Evolutionary conservation across 1,139 yeast genomes (phyloP).

Genomic region (Magnusiomyces magnusii): DNA sequence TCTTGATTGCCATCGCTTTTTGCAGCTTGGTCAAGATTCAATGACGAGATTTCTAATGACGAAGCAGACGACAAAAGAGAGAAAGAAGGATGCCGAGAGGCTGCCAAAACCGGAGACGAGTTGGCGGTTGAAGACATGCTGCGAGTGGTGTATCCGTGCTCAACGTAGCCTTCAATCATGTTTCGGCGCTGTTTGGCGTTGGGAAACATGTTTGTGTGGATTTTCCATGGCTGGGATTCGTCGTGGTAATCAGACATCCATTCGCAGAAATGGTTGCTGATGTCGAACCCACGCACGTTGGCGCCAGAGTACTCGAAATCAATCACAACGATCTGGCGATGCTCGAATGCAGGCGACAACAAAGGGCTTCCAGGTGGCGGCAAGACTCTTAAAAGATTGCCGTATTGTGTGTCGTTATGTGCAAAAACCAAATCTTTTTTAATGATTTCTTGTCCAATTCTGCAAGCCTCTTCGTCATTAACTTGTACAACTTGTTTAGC

Average conservation of each 20-base stretch:
- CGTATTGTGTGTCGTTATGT: constrained; percentile 95
- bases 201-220: constrained; percentile 57
- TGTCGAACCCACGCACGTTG: constrained; percentile 83
- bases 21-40: background rate
- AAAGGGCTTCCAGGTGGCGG: constrained; percentile 39
- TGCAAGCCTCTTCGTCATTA: background rate
- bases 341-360: constrained; percentile 42
- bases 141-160: constrained; percentile 30
- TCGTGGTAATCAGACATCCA: constrained; percentile 80
- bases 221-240: constrained; percentile 49
- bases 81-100: background rate
- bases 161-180: constrained; percentile 64
- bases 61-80: background rate
- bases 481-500: no score
- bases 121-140: background rate
- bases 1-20: background rate
- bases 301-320: constrained; percentile 96
- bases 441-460: constrained; percentile 34
- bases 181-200: constrained; percentile 57
- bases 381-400: constrained; percentile 51
- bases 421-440: constrained; percentile 60
- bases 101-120: background rate
- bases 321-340: constrained; percentile 77
- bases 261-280: constrained; percentile 63
- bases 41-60: background rate